These are phyloP conservation scores for Testicularia cyperi DNA, from an alignment of 1,284 basidiomycete genomes.

Conservation along the genomic window DNA sequence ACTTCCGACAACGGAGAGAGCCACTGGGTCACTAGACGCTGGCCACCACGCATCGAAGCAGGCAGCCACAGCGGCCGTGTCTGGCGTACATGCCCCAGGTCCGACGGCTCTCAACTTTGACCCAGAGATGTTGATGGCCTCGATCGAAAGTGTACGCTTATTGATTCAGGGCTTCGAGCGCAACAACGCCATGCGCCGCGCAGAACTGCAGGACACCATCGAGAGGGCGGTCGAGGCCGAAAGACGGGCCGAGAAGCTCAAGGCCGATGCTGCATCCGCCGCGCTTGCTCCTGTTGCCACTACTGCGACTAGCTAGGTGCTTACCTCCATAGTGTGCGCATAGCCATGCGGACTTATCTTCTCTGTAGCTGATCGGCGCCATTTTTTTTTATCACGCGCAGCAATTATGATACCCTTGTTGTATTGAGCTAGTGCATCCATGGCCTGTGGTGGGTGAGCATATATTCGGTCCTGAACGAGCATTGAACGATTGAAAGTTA, in stretches of 20 bases:
- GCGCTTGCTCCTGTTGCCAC: background rate
- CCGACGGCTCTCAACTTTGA: too few relatives aligned
- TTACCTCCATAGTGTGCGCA: too few relatives aligned
- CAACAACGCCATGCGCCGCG: slow-evolving; percentile 32
- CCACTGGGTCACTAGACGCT: background rate
- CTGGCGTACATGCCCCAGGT: too few relatives aligned
- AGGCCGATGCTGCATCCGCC: slow-evolving; percentile 1
- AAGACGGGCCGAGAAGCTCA: slow-evolving; percentile 16
- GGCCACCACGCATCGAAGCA: background rate
- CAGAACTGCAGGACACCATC: slow-evolving; percentile 33
- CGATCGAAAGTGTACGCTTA: slow-evolving; percentile 36
- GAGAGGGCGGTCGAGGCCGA: slow-evolving; percentile 29
- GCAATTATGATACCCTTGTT: too few relatives aligned
- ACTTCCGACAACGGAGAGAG: background rate
- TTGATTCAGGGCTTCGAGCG: slow-evolving; percentile 38
- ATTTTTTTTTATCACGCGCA: too few relatives aligned
- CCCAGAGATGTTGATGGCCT: slow-evolving; percentile 27
- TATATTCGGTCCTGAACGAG: too few relatives aligned
- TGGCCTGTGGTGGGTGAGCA: too few relatives aligned
- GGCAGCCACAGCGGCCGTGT: background rate
- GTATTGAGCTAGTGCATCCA: too few relatives aligned
- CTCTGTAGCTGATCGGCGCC: too few relatives aligned
- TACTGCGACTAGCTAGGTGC: too few relatives aligned
- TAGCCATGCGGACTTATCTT: too few relatives aligned
- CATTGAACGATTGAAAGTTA: too few relatives aligned